phyloP scores from a whole-genome alignment of 371 early-diverging fungal species.

The Astathelohania contejeani region DNA sequence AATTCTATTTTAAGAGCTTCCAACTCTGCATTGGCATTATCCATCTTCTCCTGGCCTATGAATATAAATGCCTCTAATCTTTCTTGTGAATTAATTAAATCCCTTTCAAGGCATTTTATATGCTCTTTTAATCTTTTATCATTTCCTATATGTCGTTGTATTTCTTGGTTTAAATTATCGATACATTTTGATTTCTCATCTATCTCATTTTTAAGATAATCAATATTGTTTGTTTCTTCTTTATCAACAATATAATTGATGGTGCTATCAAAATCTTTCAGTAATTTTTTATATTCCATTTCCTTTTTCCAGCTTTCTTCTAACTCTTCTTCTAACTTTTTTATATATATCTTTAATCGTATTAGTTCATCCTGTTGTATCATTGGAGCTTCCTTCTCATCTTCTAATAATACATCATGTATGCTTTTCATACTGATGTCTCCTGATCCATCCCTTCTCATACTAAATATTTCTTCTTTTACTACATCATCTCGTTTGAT shows the following conservation, averaged over 20 bases:
- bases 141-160: conserved; percentile 12
- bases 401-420: too few species aligned
- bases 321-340: background rate
- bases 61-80: conserved; percentile 18
- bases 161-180: conserved; percentile 10
- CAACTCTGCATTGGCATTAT: conserved; percentile 4
- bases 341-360: too few species aligned
- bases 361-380: too few species aligned
- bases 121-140: conserved; percentile 19
- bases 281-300: conserved; percentile 10
- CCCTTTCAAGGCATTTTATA: conserved; percentile 27
- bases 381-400: too few species aligned
- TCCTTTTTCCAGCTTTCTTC: conserved; percentile 17
- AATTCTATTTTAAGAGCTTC: conserved; percentile 3
- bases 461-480: too few species aligned
- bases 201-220: background rate
- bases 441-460: too few species aligned
- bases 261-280: conserved; percentile 22
- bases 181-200: background rate
- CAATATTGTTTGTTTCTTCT: conserved; percentile 6
- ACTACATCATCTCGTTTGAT: too few species aligned
- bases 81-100: conserved; percentile 19
- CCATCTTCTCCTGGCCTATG: conserved; percentile 5
- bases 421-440: too few species aligned
- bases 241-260: conserved; percentile 19